Evolutionary conservation across 257 asterid species (phyloP), one percentile per base, ranked within the genome.

Genomic region (Marsdenia floribunda): DNA sequence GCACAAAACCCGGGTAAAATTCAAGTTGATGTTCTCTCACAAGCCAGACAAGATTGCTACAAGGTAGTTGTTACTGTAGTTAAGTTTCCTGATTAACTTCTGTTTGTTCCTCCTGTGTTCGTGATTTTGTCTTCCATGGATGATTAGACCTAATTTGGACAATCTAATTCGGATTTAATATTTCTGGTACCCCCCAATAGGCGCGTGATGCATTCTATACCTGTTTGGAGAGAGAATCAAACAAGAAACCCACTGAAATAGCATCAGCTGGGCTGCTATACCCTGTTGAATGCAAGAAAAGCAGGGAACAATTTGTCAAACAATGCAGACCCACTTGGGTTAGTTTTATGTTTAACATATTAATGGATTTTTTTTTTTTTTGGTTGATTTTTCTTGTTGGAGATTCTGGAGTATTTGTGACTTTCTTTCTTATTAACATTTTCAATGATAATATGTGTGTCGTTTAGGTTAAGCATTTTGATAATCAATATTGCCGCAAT

Each of bases 181-280:
- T 67, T 40, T 40, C 52, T 16, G 26, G 61, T 71, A 53, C 59
- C 68, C 74, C 63, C 69, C 77, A 44, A 66, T 67, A 94, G 99
- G 99, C 99, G 13, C 96, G 98, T n/a, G 98, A 94, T 77, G 89
- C 96, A 44, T 94, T 94, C 81, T 94, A 94, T 72, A 77, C 91
- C n/a, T 94, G 97, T 74, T 53, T 94, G 67, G 98, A 84, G 91
- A 88, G 80, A 75, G 87, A 92, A 80, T 79, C 91, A 15, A 73
- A 70, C 87, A 92, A 90, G 89, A 92, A 90, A 67, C 90, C 93
- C 49, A 87, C 97, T 29, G 98, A 94, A 85, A 84, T 74, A 21
- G 99, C 89, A 47, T 83, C 89, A 22, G 96, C 92, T 6, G 99
- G 99, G 79, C 80, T 92, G 85, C 90, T 94, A 26, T 94, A 90